phyloP scores from a whole-genome alignment of 2,329 filamentous ascomycete genomes.

The Talaromyces sp. region DNA sequence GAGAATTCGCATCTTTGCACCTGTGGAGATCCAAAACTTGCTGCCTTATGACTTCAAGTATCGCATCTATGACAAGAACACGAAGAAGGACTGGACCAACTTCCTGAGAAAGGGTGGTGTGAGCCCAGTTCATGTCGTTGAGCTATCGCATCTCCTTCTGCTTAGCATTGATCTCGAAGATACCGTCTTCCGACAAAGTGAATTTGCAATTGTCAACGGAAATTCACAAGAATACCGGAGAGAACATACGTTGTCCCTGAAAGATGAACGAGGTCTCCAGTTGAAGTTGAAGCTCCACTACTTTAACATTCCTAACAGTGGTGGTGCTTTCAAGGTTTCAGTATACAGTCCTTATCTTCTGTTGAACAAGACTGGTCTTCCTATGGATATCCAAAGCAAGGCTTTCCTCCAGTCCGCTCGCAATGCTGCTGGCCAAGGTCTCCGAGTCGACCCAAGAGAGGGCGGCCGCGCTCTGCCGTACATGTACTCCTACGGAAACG shows the following conservation, averaged over 20 bases:
- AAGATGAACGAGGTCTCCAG: conserved; percentile 78
- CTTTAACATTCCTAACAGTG: conserved; percentile 83
- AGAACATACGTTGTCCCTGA: conserved; percentile 77
- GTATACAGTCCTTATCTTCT: conserved; percentile 95
- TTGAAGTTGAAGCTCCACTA: conserved; percentile 88
- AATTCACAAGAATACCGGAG: conserved; percentile 84
- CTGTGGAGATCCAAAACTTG: conserved; percentile 90
- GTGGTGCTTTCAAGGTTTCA: conserved; percentile 93
- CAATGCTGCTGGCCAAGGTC: conserved; percentile 78
- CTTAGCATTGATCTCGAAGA: conserved; percentile 97
- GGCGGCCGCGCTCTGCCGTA: conserved; percentile 74
- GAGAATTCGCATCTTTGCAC: conserved; percentile 87
- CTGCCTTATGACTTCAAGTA: conserved; percentile 99
- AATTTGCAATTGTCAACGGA: conserved; percentile 96
- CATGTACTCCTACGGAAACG: conserved; percentile 91
- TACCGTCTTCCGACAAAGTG: conserved; percentile 89
- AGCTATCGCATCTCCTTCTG: conserved; percentile 88
- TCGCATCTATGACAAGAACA: conserved; percentile 97
- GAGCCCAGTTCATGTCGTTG: conserved; percentile 95
- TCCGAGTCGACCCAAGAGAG: conserved; percentile 56
- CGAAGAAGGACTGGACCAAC: conserved; percentile 98
- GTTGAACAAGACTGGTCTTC: conserved; percentile 90
- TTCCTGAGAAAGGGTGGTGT: conserved; percentile 95
- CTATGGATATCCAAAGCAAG: conserved; percentile 86
- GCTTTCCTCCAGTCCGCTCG: conserved; percentile 81